Base-by-base conservation (phyloP, 2,329 filamentous ascomycete species). In the Hypoxylon sp. region DNA sequence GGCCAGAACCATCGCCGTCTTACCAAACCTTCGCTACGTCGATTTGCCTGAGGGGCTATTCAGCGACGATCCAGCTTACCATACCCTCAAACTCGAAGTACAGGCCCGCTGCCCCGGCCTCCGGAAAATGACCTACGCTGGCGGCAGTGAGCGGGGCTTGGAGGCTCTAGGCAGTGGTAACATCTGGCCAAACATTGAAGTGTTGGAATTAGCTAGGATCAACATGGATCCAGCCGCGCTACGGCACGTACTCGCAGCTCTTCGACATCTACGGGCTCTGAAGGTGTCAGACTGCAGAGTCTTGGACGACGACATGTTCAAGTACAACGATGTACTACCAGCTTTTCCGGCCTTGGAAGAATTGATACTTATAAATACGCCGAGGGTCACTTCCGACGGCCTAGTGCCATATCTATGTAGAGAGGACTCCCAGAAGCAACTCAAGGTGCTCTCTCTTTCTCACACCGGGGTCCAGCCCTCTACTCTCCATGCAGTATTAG, bases 31-130 rank as follows among this genome's bases (percentile, higher is more conserved):
- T 48, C 91, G 89, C 78, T 98, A 96, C 79, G 91, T 97, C 72
- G 95, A 98, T 80, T 86, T 98, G 6, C 95, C 95, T 3, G 92
- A 96, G 72, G 94, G 94, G 54, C 88, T 97, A 78, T 98, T 91
- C 81, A 89, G 87, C 58, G 94, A 96, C 75, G 94, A 98, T 69
- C 83, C 89, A 3, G 86, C 88, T 31, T 97, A 92, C 74, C 83
- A 91, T 60, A 90, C 92, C 0, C 83, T 98, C 72, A 90, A 93
- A 69, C 88, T 96, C 73, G 94, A 97, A 80, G 84, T 98, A 24
- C 92, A 97, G 81, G 91, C 90, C 22, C 87, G 93, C 55, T 98
- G 95, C 78, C 89, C 91, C 10, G 90, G 95, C 76, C 85, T 98
- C 61, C 88, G 94, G 71, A 96, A 96, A 81, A 98, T 97, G 93